phyloP scores from a whole-genome alignment of 2,329 filamentous ascomycete genomes.

The Aspergillus thermomutatus region DNA sequence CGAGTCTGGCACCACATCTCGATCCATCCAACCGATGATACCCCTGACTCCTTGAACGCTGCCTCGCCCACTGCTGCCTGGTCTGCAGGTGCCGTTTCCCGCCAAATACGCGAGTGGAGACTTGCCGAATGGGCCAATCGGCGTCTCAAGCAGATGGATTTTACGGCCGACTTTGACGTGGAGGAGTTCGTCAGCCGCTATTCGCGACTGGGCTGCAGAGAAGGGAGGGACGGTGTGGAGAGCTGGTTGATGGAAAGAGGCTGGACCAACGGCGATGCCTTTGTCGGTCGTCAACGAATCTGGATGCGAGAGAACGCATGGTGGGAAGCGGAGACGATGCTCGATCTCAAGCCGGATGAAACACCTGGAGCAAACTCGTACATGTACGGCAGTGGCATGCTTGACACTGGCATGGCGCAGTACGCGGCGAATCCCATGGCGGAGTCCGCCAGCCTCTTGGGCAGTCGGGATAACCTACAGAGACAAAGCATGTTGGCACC shows the following conservation, averaged over 20 bases:
- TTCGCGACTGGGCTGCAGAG: conserved; percentile 75
- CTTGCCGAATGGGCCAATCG: conserved; percentile 96
- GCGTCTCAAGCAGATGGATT: conserved; percentile 85
- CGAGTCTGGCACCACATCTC: conserved; percentile 93
- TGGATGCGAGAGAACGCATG: conserved; percentile 94
- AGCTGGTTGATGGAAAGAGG: conserved; percentile 91
- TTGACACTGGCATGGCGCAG: conserved; percentile 71
- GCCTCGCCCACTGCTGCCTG: conserved; percentile 75
- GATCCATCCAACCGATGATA: conserved; percentile 86
- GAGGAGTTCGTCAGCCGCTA: conserved; percentile 90
- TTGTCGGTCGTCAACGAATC: conserved; percentile 83
- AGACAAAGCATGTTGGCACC: conserved; percentile 49
- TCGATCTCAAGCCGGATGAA: conserved; percentile 75
- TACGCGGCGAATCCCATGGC: conserved; percentile 55
- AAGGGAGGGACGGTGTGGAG: conserved; percentile 88
- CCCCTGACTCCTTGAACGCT: conserved; percentile 67
- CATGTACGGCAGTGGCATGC: conserved; percentile 55
- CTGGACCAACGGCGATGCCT: conserved; percentile 97
- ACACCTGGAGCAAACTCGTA: conserved; percentile 41
- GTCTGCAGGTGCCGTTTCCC: conserved; percentile 89
- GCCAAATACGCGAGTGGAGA: conserved; percentile 89
- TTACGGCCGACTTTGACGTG: conserved; percentile 92
- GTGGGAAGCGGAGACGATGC: conserved; percentile 97
- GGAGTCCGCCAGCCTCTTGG: conserved; percentile 60
- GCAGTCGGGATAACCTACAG: conserved; percentile 63